Evolutionary conservation across 1,284 basidiomycete genomes (phyloP), one percentile per base, ranked within the genome.

Genomic region (Microbotryomycetes sp.): DNA sequence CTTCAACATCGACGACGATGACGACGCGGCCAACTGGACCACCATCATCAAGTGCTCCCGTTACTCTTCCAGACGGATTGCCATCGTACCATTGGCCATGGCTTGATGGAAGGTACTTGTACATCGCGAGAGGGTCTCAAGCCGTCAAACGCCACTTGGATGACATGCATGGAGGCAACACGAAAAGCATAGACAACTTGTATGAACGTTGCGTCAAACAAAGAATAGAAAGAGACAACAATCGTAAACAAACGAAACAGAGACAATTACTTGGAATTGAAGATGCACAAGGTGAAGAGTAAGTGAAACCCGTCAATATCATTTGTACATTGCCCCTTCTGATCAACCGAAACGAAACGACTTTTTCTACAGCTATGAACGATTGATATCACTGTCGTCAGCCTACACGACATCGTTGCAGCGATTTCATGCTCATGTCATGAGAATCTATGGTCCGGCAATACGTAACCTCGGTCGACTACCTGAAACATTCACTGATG

Each of bases 381-480:
- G 31, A 1, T 61, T 68, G 46, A 59, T 63, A 23, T 64, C 66
- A 2, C 48, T 69, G 28, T 65, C 63, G 0, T 7, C 45, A 3
- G 42, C 51, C 47, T 69, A 59, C 50, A 64, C 65, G 2, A 51
- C 50, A 16, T 30, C 62, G 7, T 54, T 69, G 2, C 65, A 59
- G 15, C 65, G 67, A 2, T 25, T 69, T 6, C 67, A 69, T 57
- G 29, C 55, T 12, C 67, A 69, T 57, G 16, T 67, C 54, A 36
- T 64, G 26, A 60, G 67, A 15, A 69, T 69, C 65, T 69, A 69
- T 59, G 49, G 60, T 2, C 67, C 67, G 19, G 56, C 28, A 4
- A 25, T 63, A 2, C 48, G 16, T 6, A 60, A 64, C 26, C 65
- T 69, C 56, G 51, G 59, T n/a, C 56, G 59, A 6, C 26, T 67